Conservation (phyloP, 495 filamentous ascomycete genomes). For the Geopyxis carbonaria region DNA sequence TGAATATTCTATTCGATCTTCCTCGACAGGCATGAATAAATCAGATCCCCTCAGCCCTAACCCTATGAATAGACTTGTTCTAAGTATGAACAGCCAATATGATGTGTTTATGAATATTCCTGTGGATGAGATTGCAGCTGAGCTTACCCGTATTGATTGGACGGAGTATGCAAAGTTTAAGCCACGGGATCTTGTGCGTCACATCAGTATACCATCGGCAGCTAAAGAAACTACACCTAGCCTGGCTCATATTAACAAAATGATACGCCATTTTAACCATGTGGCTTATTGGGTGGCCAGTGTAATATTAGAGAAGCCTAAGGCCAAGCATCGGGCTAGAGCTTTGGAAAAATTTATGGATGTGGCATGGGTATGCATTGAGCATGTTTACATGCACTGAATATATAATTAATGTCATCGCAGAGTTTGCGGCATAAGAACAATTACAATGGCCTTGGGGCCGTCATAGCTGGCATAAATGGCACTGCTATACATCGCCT, state of each 20-base stretch:
- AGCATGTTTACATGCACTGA: not conserved
- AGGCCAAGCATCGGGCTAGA: conserved; percentile 81
- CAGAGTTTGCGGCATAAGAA: conserved; percentile 75
- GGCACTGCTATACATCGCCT: conserved; percentile 77
- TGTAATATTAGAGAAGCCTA: conserved; percentile 82
- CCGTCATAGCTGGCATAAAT: conserved; percentile 84
- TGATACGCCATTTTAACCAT: conserved; percentile 94
- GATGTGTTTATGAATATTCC: conserved; percentile 24
- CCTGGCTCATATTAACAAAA: conserved; percentile 72
- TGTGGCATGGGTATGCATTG: conserved; percentile 44
- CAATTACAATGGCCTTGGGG: conserved; percentile 91
- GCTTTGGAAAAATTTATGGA: conserved; percentile 90
- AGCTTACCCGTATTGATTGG: conserved; percentile 93
- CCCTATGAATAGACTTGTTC: too few species aligned
- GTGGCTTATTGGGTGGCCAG: conserved; percentile 80
- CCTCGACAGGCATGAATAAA: conserved; percentile 2
- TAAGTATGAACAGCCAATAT: conserved; percentile 11
- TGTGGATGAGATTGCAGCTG: conserved; percentile 60
- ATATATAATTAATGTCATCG: conserved; percentile 1
- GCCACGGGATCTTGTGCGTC: conserved; percentile 81
- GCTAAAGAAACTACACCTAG: conserved; percentile 61
- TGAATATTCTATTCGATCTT: too few species aligned
- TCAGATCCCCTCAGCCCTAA: conserved; percentile 1
- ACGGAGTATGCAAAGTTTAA: conserved; percentile 90
- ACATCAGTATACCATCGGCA: conserved; percentile 58